phyloP scores from a whole-genome alignment of 2,329 filamentous ascomycete genomes.

The Pseudogymnoascus sp. region DNA sequence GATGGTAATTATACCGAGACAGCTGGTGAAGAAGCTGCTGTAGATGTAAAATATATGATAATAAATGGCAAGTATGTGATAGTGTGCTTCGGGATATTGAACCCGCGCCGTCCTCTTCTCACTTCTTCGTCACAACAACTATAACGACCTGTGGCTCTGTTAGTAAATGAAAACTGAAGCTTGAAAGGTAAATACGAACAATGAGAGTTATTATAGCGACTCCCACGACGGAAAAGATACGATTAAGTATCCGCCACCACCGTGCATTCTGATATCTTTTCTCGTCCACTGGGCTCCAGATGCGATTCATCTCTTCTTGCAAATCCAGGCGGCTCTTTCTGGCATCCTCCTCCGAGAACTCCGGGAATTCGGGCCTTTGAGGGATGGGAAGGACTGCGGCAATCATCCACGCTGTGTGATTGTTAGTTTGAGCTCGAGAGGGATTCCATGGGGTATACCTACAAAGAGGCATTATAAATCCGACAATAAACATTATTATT shows the following conservation, averaged over 20 bases:
- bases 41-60: constrained; percentile 4
- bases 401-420: constrained; percentile 63
- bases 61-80: constrained; percentile 3
- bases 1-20: background rate
- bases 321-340: constrained; percentile 20
- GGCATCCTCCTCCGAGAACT: constrained; percentile 39
- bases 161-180: background rate
- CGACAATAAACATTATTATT: constrained; percentile 65
- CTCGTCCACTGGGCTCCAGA: constrained; percentile 28
- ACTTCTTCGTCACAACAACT: background rate
- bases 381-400: constrained; percentile 69
- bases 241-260: constrained; percentile 58
- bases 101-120: background rate
- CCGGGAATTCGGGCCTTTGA: constrained; percentile 43
- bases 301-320: constrained; percentile 22
- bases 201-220: constrained; percentile 47
- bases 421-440: constrained; percentile 18
- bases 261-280: constrained; percentile 45
- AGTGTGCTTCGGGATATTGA: background rate
- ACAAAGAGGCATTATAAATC: constrained; percentile 72
- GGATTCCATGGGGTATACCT: constrained; percentile 27
- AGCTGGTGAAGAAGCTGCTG: background rate
- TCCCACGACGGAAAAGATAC: constrained; percentile 52
- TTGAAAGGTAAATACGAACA: constrained; percentile 27
- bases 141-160: background rate